These are phyloP conservation scores for Penicillium sp. DNA, from an alignment of 2,329 filamentous ascomycete genomes.

Conservation along the genomic window DNA sequence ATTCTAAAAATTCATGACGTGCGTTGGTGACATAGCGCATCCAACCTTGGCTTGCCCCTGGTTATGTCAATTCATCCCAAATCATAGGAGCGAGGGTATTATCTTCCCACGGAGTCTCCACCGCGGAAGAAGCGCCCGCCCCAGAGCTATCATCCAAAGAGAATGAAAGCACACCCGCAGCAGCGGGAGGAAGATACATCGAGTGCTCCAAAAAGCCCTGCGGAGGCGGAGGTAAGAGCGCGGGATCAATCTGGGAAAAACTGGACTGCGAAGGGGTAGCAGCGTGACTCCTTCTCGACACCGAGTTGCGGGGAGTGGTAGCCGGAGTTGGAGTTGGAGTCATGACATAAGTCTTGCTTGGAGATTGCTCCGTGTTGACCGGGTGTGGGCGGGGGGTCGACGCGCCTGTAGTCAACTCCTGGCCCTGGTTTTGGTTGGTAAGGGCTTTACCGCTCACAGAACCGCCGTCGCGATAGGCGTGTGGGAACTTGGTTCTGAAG, in stretches of 20 bases:
- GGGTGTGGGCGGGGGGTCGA: constrained; percentile 6
- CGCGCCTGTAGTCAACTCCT: constrained; percentile 4
- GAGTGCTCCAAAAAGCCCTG: constrained; percentile 29
- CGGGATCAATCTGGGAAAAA: constrained; percentile 31
- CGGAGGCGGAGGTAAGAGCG: constrained; percentile 35
- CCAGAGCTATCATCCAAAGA: constrained; percentile 34
- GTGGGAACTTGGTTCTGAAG: constrained; percentile 60
- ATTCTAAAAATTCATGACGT: not conserved
- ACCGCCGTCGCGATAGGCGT: constrained; percentile 53
- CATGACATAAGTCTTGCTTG: constrained; percentile 15
- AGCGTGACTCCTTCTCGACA: constrained; percentile 18
- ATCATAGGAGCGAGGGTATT: constrained; percentile 43
- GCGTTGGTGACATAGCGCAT: not conserved
- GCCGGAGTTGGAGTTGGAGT: constrained; percentile 8
- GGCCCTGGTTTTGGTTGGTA: constrained; percentile 15
- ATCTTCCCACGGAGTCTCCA: constrained; percentile 36
- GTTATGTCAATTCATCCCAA: constrained; percentile 40
- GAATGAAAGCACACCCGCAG: constrained; percentile 29
- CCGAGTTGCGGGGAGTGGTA: constrained; percentile 9
- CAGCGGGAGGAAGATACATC: constrained; percentile 13
- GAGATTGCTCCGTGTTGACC: not conserved
- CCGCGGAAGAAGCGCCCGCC: constrained; percentile 13
- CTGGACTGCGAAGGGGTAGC: constrained; percentile 16
- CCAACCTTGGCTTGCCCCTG: not conserved
- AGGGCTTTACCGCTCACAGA: constrained; percentile 38